Base-by-base conservation (phyloP, 2,329 filamentous ascomycete species). In the Xylaria sp. region DNA sequence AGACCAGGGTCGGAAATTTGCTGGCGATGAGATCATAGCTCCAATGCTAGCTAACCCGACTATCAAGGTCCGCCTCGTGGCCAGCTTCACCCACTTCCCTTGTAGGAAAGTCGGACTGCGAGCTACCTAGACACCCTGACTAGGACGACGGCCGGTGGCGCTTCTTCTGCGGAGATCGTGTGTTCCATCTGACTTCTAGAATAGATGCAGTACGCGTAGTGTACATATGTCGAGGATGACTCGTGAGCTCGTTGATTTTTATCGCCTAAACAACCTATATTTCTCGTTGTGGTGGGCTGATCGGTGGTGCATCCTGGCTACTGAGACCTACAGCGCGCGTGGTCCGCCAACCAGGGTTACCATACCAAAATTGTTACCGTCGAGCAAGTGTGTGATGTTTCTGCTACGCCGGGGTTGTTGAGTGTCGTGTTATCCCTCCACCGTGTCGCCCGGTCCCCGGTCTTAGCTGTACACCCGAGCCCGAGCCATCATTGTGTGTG, bases 101-200 rank as follows among this genome's bases (percentile, higher is more conserved):
- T 56, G 50, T 63, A 58, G 66, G 58, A 63, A 67, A 66, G 61
- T 65, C 69, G 59, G 66, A 52, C 65, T 69, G 67, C 65, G 67
- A 69, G 54, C 61, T 54, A 20, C 23, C 52, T 65, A 25, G 48
- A 50, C 41, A 20, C n/a, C 52, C 65, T 34, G 48, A 50, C 41
- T 69, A 67, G 56, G 55, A 57, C 44, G 41, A 60, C 41, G 31
- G 18, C 8, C 8, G 41, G 41, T 7, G 52, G 44, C 12, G 28
- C 63, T 60, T 51, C 23, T 55, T 70, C 34, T 64, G 65, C 66
- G 59, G 67, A 66, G 69, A 55, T 56, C 55, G 28, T 48, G 34
- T 69, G 63, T 69, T 71, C 69, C 51, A 66, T 58, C n/a, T 59
- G 60, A 60, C 56, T 71, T 69, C 69, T 71, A 69, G 69, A 69